Conservation (phyloP, 805 yeast genomes). For the Candida morakotiae region DNA sequence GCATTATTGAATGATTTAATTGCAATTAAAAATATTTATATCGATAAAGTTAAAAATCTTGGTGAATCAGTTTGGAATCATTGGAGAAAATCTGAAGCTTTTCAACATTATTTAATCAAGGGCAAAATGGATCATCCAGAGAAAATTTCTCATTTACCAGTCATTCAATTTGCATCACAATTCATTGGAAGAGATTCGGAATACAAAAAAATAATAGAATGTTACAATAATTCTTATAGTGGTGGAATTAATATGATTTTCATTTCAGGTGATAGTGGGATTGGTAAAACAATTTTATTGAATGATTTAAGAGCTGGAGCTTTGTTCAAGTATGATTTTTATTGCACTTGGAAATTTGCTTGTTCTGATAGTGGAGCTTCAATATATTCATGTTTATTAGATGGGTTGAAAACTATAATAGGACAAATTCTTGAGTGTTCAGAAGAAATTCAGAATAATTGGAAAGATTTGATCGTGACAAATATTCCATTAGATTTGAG, state of each 20-base stretch:
- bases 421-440: conserved; percentile 39
- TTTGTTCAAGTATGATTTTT: conserved; percentile 24
- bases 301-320: conserved; percentile 34
- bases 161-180: conserved; percentile 1
- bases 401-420: conserved; percentile 35
- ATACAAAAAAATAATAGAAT: conserved; percentile 9
- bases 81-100: conserved; percentile 3
- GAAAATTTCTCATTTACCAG: conserved; percentile 4
- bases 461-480: conserved; percentile 38
- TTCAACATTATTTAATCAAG: conserved; percentile 2
- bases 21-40: conserved; percentile 16
- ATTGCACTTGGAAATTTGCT: conserved; percentile 29
- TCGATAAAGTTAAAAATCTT: conserved; percentile 9
- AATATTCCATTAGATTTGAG: conserved; percentile 40
- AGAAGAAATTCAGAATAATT: conserved; percentile 27
- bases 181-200: conserved; percentile 13
- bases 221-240: conserved; percentile 3
- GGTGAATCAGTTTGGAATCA: conserved; percentile 7
- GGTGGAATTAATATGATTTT: conserved; percentile 21
- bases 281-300: conserved; percentile 43
- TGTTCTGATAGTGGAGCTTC: conserved; percentile 16
- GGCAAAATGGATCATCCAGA: conserved; percentile 1
- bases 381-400: conserved; percentile 28
- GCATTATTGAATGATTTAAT: conserved; percentile 28
- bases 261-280: conserved; percentile 40